Conservation (phyloP, 768 basidiomycete genomes). For the Russula emetica region DNA sequence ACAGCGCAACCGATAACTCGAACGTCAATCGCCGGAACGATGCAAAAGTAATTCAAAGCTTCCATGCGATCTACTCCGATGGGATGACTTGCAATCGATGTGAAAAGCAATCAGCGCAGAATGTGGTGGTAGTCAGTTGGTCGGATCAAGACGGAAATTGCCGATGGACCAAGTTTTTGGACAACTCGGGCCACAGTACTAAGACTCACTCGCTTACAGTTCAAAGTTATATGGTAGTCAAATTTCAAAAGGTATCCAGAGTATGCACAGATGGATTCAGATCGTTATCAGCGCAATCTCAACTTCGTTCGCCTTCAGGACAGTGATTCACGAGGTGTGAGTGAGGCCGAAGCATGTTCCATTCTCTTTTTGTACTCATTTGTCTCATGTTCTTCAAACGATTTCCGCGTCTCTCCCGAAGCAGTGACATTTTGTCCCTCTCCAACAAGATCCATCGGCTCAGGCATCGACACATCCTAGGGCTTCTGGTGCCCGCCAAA, state of each 20-base stretch:
- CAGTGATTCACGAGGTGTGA: neutral
- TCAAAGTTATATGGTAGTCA: neutral
- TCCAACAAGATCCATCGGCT: neutral
- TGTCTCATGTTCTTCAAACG: neutral
- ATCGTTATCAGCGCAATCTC: neutral
- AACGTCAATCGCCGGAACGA: neutral
- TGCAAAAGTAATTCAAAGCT: neutral
- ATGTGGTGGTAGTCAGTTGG: neutral
- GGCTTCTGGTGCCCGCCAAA: neutral
- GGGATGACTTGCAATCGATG: neutral
- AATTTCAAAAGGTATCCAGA: neutral
- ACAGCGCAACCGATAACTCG: neutral
- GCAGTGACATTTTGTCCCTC: neutral
- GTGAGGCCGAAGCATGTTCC: constrained; percentile 5
- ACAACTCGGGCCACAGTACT: neutral
- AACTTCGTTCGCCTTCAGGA: neutral
- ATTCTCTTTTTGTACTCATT: no score
- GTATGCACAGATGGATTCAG: neutral
- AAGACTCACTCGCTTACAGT: no score
- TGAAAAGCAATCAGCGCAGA: neutral
- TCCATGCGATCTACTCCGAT: neutral
- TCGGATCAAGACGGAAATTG: neutral
- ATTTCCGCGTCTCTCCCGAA: neutral
- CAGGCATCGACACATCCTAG: neutral
- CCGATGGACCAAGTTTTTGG: neutral